These are phyloP conservation scores for Metarhizium anisopliae DNA, from an alignment of 2,329 filamentous ascomycete genomes.

Conservation along the genomic window DNA sequence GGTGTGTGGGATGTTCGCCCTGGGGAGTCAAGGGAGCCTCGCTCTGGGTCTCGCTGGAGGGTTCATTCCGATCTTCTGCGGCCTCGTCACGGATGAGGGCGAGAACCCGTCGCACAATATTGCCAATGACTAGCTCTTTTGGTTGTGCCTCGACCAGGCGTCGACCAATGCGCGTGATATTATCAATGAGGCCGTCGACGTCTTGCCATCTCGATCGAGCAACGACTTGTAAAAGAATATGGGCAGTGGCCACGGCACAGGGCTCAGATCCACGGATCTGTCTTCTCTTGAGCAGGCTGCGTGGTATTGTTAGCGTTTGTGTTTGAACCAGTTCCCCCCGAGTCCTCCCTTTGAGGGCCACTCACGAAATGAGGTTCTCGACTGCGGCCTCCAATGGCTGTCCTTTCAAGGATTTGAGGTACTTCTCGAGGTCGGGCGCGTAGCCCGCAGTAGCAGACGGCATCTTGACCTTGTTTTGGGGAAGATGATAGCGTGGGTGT, in stretches of 20 bases:
- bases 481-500: not conserved
- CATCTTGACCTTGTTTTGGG: conserved; percentile 15
- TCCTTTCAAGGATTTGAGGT: conserved; percentile 69
- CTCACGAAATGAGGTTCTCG: conserved; percentile 75
- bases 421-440: conserved; percentile 68
- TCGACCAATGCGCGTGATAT: conserved; percentile 70
- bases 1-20: conserved; percentile 22
- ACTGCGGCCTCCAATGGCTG: conserved; percentile 72
- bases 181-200: conserved; percentile 67
- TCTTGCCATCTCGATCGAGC: conserved; percentile 71
- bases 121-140: conserved; percentile 84
- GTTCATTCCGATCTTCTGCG: conserved; percentile 66
- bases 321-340: not conserved
- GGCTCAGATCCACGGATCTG: conserved; percentile 83
- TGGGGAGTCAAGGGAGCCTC: conserved; percentile 33
- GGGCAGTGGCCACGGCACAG: conserved; percentile 85
- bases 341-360: conserved; percentile 11
- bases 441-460: conserved; percentile 25
- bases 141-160: conserved; percentile 77
- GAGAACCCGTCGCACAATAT: conserved; percentile 84
- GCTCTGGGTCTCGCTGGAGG: conserved; percentile 49
- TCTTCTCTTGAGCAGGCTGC: conserved; percentile 67
- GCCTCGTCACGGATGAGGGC: conserved; percentile 88
- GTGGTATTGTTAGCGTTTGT: conserved; percentile 1
- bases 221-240: conserved; percentile 80